These are phyloP conservation scores for Colletotrichum abscissum DNA, from an alignment of 2,329 filamentous ascomycete species.

Conservation along the genomic window DNA sequence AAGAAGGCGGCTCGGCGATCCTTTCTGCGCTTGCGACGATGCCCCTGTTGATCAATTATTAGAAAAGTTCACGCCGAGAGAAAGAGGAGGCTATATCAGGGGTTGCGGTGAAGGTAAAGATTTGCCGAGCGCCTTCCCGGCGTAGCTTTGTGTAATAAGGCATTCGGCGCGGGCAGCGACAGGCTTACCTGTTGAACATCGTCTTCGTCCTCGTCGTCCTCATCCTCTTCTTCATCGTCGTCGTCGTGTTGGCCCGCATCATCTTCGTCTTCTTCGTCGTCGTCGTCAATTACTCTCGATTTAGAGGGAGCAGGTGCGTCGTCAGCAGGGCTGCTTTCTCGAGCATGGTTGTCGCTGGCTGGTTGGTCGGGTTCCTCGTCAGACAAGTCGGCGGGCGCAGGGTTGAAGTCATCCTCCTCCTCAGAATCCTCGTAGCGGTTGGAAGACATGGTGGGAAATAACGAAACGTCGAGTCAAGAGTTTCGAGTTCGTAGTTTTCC, in stretches of 20 bases:
- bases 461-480: not conserved
- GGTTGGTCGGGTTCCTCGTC: slow-evolving; percentile 72
- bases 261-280: slow-evolving; percentile 55
- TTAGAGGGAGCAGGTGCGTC: slow-evolving; percentile 46
- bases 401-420: slow-evolving; percentile 92
- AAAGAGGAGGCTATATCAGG: not conserved
- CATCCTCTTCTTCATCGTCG: slow-evolving; percentile 50
- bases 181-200: slow-evolving; percentile 73
- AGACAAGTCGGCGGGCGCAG: slow-evolving; percentile 77
- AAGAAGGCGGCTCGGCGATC: slow-evolving; percentile 87
- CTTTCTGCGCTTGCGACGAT: slow-evolving; percentile 84
- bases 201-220: slow-evolving; percentile 68
- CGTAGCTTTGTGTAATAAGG: too few species aligned
- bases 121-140: not conserved
- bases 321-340: slow-evolving; percentile 51
- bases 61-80: not conserved
- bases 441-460: slow-evolving; percentile 55
- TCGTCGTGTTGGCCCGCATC: slow-evolving; percentile 48
- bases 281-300: slow-evolving; percentile 42
- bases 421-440: slow-evolving; percentile 71
- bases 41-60: slow-evolving; percentile 53
- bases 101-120: not conserved
- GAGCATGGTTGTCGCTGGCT: slow-evolving; percentile 50
- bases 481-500: not conserved
- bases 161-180: not conserved